phyloP scores from a whole-genome alignment of 805 yeast species.

The Metschnikowia picachoensis region DNA sequence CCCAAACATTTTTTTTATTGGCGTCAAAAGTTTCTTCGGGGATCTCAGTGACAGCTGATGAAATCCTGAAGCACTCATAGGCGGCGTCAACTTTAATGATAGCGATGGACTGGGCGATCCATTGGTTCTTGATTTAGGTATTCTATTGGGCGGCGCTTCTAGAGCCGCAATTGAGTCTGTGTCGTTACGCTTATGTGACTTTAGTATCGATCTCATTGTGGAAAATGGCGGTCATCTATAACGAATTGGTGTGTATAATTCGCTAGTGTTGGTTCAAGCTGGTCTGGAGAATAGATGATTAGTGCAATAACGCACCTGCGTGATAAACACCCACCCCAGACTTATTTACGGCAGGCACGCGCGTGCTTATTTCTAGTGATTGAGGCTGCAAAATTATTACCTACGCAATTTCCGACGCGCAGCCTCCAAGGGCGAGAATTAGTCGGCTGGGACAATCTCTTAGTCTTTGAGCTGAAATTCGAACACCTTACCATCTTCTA shows the following conservation, averaged over 20 bases:
- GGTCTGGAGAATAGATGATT: no score
- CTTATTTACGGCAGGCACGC: no score
- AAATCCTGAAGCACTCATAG: constrained; percentile 7
- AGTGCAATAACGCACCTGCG: no score
- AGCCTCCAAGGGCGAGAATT: no score
- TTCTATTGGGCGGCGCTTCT: constrained; percentile 2
- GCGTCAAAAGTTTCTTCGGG: constrained; percentile 37
- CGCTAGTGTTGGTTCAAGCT: no score
- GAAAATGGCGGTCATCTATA: not conserved
- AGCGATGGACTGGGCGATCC: not conserved
- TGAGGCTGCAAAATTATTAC: no score
- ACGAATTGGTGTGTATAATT: not conserved
- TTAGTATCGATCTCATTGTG: constrained; percentile 18
- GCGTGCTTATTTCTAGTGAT: no score
- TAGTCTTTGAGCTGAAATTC: no score
- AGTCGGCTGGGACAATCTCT: no score
- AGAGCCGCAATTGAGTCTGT: constrained; percentile 12
- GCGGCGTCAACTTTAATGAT: constrained; percentile 7
- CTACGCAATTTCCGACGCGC: no score
- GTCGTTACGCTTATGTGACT: constrained; percentile 18
- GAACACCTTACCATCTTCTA: no score
- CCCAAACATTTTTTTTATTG: constrained; percentile 32
- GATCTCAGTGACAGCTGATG: constrained; percentile 18
- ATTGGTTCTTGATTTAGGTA: not conserved
- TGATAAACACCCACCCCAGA: no score